Conservation (phyloP, 192 early-diverging fungal genomes). For the Entophlyctis luteolus region DNA sequence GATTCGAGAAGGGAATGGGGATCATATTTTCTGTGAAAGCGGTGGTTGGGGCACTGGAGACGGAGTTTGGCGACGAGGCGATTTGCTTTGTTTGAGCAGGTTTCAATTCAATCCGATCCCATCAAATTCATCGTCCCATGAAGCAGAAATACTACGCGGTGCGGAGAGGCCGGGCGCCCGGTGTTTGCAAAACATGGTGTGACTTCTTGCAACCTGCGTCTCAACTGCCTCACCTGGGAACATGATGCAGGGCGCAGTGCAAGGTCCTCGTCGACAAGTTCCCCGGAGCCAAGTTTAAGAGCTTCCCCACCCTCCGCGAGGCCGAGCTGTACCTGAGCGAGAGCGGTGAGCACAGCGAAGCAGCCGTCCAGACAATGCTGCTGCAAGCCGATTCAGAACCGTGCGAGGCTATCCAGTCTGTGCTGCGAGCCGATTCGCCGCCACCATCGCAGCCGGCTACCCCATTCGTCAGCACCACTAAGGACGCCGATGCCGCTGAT, state of each 20-base stretch:
- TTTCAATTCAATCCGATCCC: background rate
- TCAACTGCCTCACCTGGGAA: background rate
- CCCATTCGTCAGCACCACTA: background rate
- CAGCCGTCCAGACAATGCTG: background rate
- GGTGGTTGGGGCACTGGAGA: constrained; percentile 26
- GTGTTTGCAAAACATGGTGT: background rate
- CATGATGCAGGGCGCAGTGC: background rate
- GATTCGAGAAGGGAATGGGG: constrained; percentile 26
- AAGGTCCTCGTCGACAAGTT: background rate
- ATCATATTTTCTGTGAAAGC: constrained; percentile 30
- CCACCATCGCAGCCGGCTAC: background rate
- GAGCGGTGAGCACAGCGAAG: background rate
- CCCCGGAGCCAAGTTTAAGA: background rate
- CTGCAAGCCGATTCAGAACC: background rate
- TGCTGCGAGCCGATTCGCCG: background rate
- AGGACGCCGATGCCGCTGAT: background rate
- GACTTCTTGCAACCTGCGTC: background rate
- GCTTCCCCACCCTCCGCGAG: background rate
- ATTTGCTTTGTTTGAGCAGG: constrained; percentile 18
- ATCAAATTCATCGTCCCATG: background rate
- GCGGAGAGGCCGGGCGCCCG: background rate
- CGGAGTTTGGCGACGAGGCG: constrained; percentile 30
- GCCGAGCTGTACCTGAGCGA: background rate
- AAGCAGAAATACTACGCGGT: background rate
- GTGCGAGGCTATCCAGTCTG: background rate